These are phyloP conservation scores for Pyrenula aspistea DNA, from an alignment of 495 filamentous ascomycete genomes.

Conservation along the genomic window DNA sequence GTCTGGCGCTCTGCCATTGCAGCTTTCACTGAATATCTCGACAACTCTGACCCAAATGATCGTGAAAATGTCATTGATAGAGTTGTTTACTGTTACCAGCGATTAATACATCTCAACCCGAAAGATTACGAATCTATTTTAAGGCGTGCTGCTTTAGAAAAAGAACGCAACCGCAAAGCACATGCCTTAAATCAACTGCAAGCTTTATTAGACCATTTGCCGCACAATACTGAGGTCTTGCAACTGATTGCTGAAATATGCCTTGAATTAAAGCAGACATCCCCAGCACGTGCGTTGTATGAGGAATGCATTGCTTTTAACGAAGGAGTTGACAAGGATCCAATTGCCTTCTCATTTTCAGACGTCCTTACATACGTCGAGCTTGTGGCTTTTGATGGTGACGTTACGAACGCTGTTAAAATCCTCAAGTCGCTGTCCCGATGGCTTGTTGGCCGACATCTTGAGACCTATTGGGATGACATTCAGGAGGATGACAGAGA, in stretches of 20 bases:
- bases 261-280: conserved; percentile 43
- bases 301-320: conserved; percentile 43
- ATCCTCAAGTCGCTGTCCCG: conserved; percentile 59
- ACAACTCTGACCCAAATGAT: conserved; percentile 39
- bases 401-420: conserved; percentile 49
- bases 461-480: conserved; percentile 73
- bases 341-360: conserved; percentile 58
- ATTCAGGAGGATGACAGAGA: conserved; percentile 72
- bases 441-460: conserved; percentile 68
- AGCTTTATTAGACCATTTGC: conserved; percentile 41
- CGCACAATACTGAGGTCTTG: conserved; percentile 48
- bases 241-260: conserved; percentile 52
- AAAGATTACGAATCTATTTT: conserved; percentile 45
- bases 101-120: conserved; percentile 50
- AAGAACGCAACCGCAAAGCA: conserved; percentile 43
- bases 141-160: conserved; percentile 45
- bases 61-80: conserved; percentile 37
- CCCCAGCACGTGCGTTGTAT: conserved; percentile 49
- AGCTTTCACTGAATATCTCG: conserved; percentile 48
- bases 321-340: conserved; percentile 30
- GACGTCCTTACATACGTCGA: conserved; percentile 78
- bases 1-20: conserved; percentile 49
- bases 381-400: conserved; percentile 51
- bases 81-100: conserved; percentile 56
- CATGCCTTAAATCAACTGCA: conserved; percentile 52